Conservation (phyloP, 164 flowering plant genomes). For the Tetrastigma voinierianum region DNA sequence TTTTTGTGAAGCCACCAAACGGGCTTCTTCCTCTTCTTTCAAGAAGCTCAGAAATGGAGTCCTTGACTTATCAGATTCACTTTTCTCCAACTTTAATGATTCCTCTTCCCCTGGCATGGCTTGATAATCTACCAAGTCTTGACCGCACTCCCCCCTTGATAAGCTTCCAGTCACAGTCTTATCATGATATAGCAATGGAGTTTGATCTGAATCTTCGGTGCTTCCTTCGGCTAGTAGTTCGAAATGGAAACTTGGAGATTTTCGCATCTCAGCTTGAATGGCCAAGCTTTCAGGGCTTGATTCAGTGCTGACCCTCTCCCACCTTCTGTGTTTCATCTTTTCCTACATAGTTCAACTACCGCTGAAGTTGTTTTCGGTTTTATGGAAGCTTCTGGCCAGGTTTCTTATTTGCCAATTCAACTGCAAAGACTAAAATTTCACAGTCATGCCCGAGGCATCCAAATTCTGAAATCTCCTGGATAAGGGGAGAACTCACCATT, state of each 20-base stretch:
- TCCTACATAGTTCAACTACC: background rate
- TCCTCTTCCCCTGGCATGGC: conserved; percentile 30
- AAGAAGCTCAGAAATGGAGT: conserved; percentile 32
- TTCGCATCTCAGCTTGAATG: conserved; percentile 22
- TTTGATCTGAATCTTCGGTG: conserved; percentile 39
- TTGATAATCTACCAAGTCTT: conserved; percentile 4
- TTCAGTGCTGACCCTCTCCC: conserved; percentile 24
- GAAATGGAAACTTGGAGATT: conserved; percentile 42
- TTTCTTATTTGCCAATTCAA: conserved; percentile 4
- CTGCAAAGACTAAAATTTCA: background rate
- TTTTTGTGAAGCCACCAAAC: conserved; percentile 12
- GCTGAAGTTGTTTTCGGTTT: background rate
- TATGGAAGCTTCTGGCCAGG: conserved; percentile 4
- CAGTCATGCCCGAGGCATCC: conserved; percentile 6
- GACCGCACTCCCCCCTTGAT: conserved; percentile 6
- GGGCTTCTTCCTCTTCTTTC: conserved; percentile 33
- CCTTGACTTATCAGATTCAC: conserved; percentile 33
- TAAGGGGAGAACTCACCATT: conserved; percentile 1
- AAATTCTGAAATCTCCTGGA: background rate
- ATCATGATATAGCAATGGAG: conserved; percentile 36
- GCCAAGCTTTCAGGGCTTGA: conserved; percentile 20
- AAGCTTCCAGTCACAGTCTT: conserved; percentile 20
- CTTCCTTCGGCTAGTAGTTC: conserved; percentile 28
- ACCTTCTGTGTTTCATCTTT: conserved; percentile 13
- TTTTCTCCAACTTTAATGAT: conserved; percentile 30